phyloP scores from a whole-genome alignment of 129 eudicot genomes.

The Pittosporum tobira region DNA sequence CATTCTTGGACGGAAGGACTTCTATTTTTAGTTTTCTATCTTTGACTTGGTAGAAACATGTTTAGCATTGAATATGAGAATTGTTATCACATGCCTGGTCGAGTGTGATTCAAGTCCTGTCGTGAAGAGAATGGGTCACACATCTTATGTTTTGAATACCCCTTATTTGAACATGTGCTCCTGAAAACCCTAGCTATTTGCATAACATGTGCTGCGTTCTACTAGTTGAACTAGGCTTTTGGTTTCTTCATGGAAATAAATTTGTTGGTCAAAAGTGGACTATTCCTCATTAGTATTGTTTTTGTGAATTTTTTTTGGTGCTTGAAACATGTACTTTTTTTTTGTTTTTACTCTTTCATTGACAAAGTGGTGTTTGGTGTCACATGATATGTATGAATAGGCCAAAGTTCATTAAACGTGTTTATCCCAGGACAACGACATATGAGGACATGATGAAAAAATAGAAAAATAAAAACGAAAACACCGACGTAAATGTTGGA shows the following conservation, averaged over 20 bases:
- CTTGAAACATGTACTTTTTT: too few species aligned
- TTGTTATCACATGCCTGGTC: conserved; percentile 4
- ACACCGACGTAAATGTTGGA: too few species aligned
- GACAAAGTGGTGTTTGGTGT: background rate
- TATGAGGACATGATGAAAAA: background rate
- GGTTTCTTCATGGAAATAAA: background rate
- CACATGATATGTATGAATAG: conserved; percentile 5
- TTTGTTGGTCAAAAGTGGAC: too few species aligned
- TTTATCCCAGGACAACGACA: conserved; percentile 1
- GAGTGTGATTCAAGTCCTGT: background rate
- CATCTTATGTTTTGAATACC: background rate
- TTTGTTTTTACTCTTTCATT: background rate
- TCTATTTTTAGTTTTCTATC: background rate
- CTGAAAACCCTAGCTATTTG: background rate
- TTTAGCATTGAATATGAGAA: background rate
- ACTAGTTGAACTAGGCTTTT: background rate
- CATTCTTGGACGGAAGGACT: background rate
- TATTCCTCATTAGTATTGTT: too few species aligned
- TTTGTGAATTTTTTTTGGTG: background rate
- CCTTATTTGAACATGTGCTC: background rate
- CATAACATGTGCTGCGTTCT: conserved; percentile 1
- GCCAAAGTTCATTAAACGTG: background rate
- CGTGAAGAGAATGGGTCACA: background rate
- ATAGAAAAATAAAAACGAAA: too few species aligned
- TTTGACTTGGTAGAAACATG: too few species aligned